These are phyloP conservation scores for Phytophthora pluvialis DNA, from an alignment of 352 stramenopile species.

Conservation along the genomic window DNA sequence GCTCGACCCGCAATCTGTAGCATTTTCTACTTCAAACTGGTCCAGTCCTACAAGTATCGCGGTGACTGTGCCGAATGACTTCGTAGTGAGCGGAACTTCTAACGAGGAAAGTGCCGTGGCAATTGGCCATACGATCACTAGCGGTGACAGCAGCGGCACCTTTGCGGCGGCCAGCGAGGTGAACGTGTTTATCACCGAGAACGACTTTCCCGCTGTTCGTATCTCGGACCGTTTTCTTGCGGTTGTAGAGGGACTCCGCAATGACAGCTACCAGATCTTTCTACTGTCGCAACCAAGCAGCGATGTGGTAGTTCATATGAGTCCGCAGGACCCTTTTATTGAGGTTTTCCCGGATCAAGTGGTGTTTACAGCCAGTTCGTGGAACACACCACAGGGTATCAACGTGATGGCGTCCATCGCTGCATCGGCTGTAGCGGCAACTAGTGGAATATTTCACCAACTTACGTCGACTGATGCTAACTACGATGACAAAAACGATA, in stretches of 20 bases:
- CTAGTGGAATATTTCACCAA: slow-evolving; percentile 42
- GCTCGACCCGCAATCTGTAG: slow-evolving; percentile 39
- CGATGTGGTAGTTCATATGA: slow-evolving; percentile 45
- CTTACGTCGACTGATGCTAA: slow-evolving; percentile 49
- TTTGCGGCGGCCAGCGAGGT: slow-evolving; percentile 47
- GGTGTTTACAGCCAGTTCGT: slow-evolving; percentile 46
- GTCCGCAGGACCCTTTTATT: slow-evolving; percentile 37
- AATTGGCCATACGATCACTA: slow-evolving; percentile 46
- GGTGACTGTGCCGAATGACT: slow-evolving; percentile 34
- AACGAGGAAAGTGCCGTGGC: slow-evolving; percentile 20
- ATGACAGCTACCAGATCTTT: slow-evolving; percentile 60
- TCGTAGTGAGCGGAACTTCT: slow-evolving; percentile 28
- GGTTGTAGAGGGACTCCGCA: slow-evolving; percentile 50
- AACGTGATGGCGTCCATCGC: slow-evolving; percentile 30
- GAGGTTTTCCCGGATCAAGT: slow-evolving; percentile 33
- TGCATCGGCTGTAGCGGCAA: slow-evolving; percentile 10
- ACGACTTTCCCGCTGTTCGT: slow-evolving; percentile 63
- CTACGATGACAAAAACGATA: slow-evolving; percentile 38
- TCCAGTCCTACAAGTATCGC: slow-evolving; percentile 33
- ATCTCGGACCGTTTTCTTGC: slow-evolving; percentile 55
- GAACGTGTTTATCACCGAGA: slow-evolving; percentile 49
- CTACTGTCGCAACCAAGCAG: slow-evolving; percentile 50
- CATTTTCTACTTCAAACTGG: slow-evolving; percentile 61
- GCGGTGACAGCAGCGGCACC: slow-evolving; percentile 36
- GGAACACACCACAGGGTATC: slow-evolving; percentile 46